These are phyloP conservation scores for Lanmaoa rubissima DNA, from an alignment of 768 basidiomycete species.

Conservation along the genomic window DNA sequence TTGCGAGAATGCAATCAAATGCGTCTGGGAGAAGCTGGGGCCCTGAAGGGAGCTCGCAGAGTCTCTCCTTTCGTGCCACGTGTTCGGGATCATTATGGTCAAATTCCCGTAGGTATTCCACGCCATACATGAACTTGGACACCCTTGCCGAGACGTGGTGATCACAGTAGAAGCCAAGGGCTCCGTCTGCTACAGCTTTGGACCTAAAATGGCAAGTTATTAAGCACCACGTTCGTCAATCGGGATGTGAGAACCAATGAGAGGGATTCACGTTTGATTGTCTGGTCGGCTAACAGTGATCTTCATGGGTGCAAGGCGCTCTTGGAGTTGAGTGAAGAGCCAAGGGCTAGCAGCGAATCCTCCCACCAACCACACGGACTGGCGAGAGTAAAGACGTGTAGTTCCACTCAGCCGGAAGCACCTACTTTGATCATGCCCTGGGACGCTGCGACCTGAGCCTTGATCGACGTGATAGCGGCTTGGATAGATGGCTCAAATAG, in stretches of 20 bases:
- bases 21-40: constrained; percentile 78
- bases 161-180: constrained; percentile 81
- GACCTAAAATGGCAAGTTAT: constrained; percentile 45
- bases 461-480: constrained; percentile 68
- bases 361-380: constrained; percentile 84
- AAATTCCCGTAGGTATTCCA: constrained; percentile 71
- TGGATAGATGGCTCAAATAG: constrained; percentile 79
- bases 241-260: constrained; percentile 5
- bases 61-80: constrained; percentile 54
- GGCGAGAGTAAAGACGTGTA: constrained; percentile 11
- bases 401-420: background rate
- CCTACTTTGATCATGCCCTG: constrained; percentile 62
- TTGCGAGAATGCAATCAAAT: constrained; percentile 74
- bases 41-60: constrained; percentile 76
- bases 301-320: constrained; percentile 52
- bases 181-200: constrained; percentile 83
- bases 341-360: constrained; percentile 83
- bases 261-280: constrained; percentile 62
- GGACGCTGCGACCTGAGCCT: constrained; percentile 66
- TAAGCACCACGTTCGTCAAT: constrained; percentile 5
- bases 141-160: constrained; percentile 81
- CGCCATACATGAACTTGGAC: constrained; percentile 81
- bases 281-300: constrained; percentile 74
- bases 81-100: constrained; percentile 68
- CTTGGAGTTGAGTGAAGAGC: constrained; percentile 74